Base-by-base conservation (phyloP, 148 eudicot species). In the Suaeda aralocaspica region DNA sequence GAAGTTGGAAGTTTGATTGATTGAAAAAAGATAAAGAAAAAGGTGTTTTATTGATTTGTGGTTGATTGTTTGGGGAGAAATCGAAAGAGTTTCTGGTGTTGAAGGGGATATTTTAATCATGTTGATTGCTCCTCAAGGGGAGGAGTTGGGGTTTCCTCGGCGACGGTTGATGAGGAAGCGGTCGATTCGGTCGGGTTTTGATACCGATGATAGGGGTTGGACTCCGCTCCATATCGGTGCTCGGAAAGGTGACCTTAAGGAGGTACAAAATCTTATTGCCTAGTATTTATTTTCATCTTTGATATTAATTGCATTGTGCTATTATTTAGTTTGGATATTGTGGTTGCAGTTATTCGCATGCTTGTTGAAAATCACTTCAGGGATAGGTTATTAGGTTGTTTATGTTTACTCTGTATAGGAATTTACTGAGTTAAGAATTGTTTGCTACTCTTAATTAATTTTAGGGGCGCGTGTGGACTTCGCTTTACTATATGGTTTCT, bases 151-250 rank as follows among this genome's bases (percentile, higher is more conserved):
- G 44, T 70, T 80, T 5, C 60, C 61, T 29, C 81, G 81, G 51
- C 76, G 87, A 34, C 69, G 66, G 60, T n/a, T 71, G 50, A 67
- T 77, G 49, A 79, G 82, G 33, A 80, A 86, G 71, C 86, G 82
- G 25, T 70, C 80, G 36, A 64, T 51, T 69, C 66, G 67, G 46
- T 59, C 60, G 33, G 79, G 73, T 28, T 68, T 64, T 0, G 84
- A 79, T 67, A 85, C 79, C 34, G 96, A 90, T 79, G 96, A 90
- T 80, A 83, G 96, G 68, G 96, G 96, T 51, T 90, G 96, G 96
- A 85, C 96, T 49, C 51, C 73, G 69, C 96, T 90, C 41, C 96
- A 90, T 63, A 75, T 90, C 34, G 80, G 80, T 68, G 89, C 92
- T n/a, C 67, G 81, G 65, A 90, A 81, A 78, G 96, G 96, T 39